Base-by-base conservation (phyloP, 495 filamentous ascomycete species). In the Pseudevernia furfuracea region DNA sequence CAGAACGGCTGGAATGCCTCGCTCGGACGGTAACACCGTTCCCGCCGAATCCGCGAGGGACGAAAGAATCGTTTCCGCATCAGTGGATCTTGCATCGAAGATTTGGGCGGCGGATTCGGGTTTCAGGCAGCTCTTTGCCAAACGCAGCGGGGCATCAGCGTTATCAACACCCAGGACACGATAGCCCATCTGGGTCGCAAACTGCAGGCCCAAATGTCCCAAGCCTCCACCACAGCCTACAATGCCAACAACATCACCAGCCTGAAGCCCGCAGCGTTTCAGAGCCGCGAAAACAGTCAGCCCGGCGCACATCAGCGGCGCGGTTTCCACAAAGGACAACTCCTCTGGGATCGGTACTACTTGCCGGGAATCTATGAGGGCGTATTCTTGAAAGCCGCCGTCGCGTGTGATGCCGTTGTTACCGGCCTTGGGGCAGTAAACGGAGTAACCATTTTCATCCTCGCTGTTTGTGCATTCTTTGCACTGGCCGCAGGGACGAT, bases 231-330 rank as follows among this genome's bases (percentile, higher is more conserved):
- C 36, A 19, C 57, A 59, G 4, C 57, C 57, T 19, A 59, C 10
- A 43, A 41, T 38, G 9, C 57, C 36, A 17, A 30, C 57, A 11
- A 21, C 19, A 34, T 34, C 57, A 23, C 37, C 57, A 36, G 17
- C 21, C 37, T 34, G 21, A 14, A 59, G 39, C 15, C 4, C 23
- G 28, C 57, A 43, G 25, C 39, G 37, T 38, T 59, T 59, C 17
- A 43, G 39, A 15, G 57, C 57, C 32, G 36, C 37, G 17, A 37
- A 59, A 12, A 59, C 39, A 6, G 57, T 59, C 23, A 38, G 39
- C 36, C 57, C 57, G 12, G 57, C 57, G 28, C 57, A 59, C 57
- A 59, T 59, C 11, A 59, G 39, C 8, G 57, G 57, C 36, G 57
- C 57, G 21, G 36, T 59, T n/a, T 59, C 57, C 17, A 59, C 57